A percentile compares a stretch with the other conserved stretches of the same genome.
Conservation (phyloP, 1,284 basidiomycete species). For the Leccinum solheimii region DNA sequence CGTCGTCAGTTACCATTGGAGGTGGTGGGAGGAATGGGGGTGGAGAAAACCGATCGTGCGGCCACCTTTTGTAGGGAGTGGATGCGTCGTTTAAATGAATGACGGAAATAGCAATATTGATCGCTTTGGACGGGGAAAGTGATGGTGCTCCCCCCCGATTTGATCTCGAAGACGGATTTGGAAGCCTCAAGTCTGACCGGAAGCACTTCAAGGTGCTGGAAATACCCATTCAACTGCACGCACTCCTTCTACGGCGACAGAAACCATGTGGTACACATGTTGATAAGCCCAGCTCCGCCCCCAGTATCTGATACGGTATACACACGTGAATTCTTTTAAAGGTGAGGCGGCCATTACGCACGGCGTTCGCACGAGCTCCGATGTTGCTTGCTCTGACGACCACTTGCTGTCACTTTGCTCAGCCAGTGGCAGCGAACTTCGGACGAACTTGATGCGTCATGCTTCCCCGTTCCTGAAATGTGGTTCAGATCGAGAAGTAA, state of each 20-base stretch:
- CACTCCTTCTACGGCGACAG: not conserved
- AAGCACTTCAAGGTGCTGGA: not conserved
- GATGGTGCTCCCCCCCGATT: not conserved
- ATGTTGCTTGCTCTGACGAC: not conserved
- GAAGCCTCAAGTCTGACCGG: not conserved
- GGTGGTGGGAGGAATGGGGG: constrained; percentile 20
- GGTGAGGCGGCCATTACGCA: not conserved
- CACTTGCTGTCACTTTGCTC: not conserved
- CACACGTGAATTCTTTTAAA: not conserved
- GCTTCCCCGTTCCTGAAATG: not conserved
- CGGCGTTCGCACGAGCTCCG: not conserved
- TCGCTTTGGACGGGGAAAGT: not conserved
- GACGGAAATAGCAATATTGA: not conserved
- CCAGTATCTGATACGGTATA: not conserved
- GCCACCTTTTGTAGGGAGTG: constrained; percentile 15
- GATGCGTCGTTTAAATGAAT: not conserved
- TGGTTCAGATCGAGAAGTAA: not conserved
- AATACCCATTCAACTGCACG: not conserved
- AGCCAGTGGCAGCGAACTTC: not conserved
- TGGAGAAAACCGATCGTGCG: not conserved
- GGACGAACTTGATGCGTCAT: not conserved
- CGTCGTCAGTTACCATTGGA: constrained; percentile 34
- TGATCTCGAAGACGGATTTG: not conserved
- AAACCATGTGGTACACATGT: constrained; percentile 9
- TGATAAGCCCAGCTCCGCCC: constrained; percentile 1